phyloP scores from a whole-genome alignment of 352 stramenopile species.

The Globisporangium lucens region DNA sequence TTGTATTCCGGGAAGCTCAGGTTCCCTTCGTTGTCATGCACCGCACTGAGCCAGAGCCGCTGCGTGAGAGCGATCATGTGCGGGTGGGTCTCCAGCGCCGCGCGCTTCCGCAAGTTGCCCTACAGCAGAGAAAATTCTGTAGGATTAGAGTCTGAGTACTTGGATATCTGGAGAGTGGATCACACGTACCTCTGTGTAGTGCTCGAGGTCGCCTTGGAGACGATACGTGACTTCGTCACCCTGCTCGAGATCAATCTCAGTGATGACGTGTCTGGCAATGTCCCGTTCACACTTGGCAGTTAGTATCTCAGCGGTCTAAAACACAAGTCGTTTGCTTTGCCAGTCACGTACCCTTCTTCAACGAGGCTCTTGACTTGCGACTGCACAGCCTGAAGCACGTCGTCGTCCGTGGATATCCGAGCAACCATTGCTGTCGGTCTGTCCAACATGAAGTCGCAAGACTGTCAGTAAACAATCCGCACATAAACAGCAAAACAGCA shows the following conservation, averaged over 20 bases:
- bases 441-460: neutral
- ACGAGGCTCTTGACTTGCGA: constrained; percentile 64
- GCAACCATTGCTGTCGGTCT: constrained; percentile 26
- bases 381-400: constrained; percentile 36
- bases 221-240: constrained; percentile 47
- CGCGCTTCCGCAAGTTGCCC: constrained; percentile 66
- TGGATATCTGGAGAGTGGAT: neutral
- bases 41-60: constrained; percentile 59
- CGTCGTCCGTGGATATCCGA: constrained; percentile 38
- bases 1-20: constrained; percentile 61
- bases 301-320: neutral
- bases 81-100: constrained; percentile 50
- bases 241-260: constrained; percentile 29
- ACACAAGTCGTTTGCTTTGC: neutral
- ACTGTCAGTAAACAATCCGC: neutral
- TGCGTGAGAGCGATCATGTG: constrained; percentile 72
- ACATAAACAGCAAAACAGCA: neutral
- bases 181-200: constrained; percentile 58
- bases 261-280: constrained; percentile 49
- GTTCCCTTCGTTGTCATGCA: constrained; percentile 22
- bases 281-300: neutral
- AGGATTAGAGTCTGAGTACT: neutral
- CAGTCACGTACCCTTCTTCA: constrained; percentile 38
- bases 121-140: constrained; percentile 14
- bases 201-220: constrained; percentile 67